phyloP scores from a whole-genome alignment of 2,329 filamentous ascomycete genomes.

The Talaromyces sp. region DNA sequence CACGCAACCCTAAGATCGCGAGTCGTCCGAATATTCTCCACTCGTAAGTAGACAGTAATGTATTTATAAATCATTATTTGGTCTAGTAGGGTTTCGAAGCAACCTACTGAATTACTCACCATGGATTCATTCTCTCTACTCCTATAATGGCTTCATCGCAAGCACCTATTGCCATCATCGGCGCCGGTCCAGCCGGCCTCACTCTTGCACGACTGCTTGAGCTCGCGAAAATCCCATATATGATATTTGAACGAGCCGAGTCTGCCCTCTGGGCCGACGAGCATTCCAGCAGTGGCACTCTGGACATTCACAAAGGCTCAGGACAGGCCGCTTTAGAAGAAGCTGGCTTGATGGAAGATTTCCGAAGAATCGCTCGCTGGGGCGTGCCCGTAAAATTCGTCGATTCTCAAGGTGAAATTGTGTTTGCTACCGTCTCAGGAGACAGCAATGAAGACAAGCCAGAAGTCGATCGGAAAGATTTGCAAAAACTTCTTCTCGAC shows the following conservation, averaged over 20 bases:
- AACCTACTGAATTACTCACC: background rate
- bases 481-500: constrained; percentile 37
- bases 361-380: constrained; percentile 22
- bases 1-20: background rate
- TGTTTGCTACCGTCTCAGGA: background rate
- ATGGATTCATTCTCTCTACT: background rate
- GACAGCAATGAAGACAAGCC: constrained; percentile 32
- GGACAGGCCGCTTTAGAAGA: constrained; percentile 24
- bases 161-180: constrained; percentile 22
- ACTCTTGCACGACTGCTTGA: constrained; percentile 24
- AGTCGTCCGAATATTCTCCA: background rate
- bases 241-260: constrained; percentile 23
- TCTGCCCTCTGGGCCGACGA: constrained; percentile 20
- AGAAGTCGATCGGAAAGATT: constrained; percentile 41
- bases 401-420: background rate
- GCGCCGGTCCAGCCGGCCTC: constrained; percentile 24
- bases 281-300: constrained; percentile 21
- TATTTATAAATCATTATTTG: background rate
- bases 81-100: background rate
- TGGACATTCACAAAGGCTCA: constrained; percentile 23
- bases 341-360: constrained; percentile 25
- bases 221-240: constrained; percentile 20
- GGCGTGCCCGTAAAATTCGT: constrained; percentile 19
- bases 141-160: constrained; percentile 12
- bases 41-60: background rate